phyloP scores from a whole-genome alignment of 2,329 filamentous ascomycete genomes.

The Claviceps paspali region DNA sequence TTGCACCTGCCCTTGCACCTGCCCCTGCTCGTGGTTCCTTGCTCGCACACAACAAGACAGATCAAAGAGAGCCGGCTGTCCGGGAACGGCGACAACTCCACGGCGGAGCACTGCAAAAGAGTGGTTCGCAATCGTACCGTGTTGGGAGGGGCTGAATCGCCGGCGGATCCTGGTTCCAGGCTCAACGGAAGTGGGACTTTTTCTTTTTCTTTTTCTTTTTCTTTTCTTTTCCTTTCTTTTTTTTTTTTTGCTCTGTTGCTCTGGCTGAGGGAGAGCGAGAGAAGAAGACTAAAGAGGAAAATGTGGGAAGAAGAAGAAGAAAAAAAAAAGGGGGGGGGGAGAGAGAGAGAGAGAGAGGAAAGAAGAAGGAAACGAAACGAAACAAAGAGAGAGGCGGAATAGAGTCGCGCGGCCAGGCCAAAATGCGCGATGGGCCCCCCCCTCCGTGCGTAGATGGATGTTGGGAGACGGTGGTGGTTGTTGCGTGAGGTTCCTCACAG shows the following conservation, averaged over 20 bases:
- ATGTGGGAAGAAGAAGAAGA: not conserved
- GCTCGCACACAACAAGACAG: not conserved
- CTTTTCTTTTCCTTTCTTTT: not conserved
- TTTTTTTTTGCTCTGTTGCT: too few species aligned
- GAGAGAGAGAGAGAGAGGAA: too few species aligned
- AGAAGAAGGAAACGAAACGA: not conserved
- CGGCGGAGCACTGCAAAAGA: slow-evolving; percentile 1
- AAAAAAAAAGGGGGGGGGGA: not conserved
- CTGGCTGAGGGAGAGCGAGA: too few species aligned
- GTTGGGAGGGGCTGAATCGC: slow-evolving; percentile 3
- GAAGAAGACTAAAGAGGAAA: too few species aligned
- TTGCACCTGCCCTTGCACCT: not conserved
- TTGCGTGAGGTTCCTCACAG: too few species aligned
- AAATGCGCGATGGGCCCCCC: too few species aligned
- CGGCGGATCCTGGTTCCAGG: slow-evolving; percentile 2
- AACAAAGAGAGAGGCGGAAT: not conserved
- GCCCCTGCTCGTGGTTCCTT: not conserved
- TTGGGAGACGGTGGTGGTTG: too few species aligned
- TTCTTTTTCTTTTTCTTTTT: not conserved
- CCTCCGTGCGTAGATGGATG: too few species aligned
- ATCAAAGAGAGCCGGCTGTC: slow-evolving; percentile 1
- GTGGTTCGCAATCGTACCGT: slow-evolving; percentile 1
- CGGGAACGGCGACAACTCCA: slow-evolving; percentile 6
- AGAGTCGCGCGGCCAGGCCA: not conserved
- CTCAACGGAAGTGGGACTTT: slow-evolving; percentile 5